Evolutionary conservation across 208 protist species (phyloP).

Genomic region (Leishmania tarentolae): DNA sequence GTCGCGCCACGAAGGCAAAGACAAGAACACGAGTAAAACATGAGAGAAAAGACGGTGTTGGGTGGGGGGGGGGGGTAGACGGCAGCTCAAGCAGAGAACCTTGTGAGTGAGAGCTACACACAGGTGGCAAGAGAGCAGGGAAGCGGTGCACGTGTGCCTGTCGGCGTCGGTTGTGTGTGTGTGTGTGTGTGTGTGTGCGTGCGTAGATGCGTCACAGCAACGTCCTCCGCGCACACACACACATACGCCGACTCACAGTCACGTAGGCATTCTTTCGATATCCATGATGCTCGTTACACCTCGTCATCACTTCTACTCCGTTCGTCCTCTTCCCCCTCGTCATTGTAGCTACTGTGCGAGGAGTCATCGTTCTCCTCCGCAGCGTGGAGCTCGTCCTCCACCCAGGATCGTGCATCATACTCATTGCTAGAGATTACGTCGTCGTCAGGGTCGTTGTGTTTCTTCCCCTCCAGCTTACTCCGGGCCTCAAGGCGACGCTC

Average conservation of each 20-base stretch:
- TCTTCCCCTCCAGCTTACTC: neutral
- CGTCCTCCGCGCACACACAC: neutral
- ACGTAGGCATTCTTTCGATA: neutral
- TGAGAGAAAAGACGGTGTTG: neutral
- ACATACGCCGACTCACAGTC: neutral
- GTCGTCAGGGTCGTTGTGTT: neutral
- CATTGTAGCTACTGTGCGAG: neutral
- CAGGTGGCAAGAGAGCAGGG: neutral
- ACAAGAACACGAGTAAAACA: neutral
- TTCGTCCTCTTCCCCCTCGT: neutral
- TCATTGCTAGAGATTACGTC: neutral
- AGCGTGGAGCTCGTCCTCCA: neutral
- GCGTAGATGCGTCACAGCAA: neutral
- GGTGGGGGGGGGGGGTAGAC: neutral
- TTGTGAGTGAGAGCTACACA: neutral
- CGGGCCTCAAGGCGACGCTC: constrained; percentile 7
- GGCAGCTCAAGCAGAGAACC: neutral
- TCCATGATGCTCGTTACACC: neutral
- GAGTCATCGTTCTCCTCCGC: neutral
- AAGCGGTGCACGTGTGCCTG: neutral
- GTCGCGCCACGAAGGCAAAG: neutral
- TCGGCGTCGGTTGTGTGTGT: too few relatives aligned
- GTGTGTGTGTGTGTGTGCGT: neutral
- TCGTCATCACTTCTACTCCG: neutral
- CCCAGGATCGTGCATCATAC: neutral